Conservation (phyloP, 495 filamentous ascomycete genomes). For the Penicillium paradoxum region DNA sequence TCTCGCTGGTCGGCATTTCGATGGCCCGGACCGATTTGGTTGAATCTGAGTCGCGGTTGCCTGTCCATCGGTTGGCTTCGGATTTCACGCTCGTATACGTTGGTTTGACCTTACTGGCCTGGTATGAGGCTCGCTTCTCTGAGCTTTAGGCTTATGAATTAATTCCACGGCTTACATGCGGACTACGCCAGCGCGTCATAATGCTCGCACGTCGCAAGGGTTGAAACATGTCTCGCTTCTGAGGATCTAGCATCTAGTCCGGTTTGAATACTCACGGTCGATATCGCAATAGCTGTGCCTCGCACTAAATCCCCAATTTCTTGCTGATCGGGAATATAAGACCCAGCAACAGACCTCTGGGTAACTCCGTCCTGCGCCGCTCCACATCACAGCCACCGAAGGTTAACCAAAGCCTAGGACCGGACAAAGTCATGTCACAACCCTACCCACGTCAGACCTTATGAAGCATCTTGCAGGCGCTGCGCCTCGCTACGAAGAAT, state of each 20-base stretch:
- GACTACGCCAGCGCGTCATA: background rate
- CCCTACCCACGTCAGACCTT: background rate
- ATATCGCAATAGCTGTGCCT: background rate
- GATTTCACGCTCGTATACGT: too few relatives aligned
- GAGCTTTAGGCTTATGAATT: too few relatives aligned
- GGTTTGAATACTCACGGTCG: background rate
- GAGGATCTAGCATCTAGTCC: background rate
- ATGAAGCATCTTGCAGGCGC: slow-evolving; percentile 9
- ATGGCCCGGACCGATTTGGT: background rate
- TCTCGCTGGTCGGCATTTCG: background rate
- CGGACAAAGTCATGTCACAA: background rate
- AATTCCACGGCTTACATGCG: too few relatives aligned
- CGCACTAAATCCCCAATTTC: background rate
- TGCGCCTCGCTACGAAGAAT: slow-evolving; percentile 34
- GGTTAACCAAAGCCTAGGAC: background rate
- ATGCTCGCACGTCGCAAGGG: too few relatives aligned
- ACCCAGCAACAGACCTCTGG: background rate
- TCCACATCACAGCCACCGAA: background rate
- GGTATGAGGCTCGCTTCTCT: too few relatives aligned
- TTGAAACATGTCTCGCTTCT: background rate
- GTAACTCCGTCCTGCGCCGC: background rate
- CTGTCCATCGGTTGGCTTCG: too few relatives aligned
- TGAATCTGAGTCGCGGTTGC: too few relatives aligned
- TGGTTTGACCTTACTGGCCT: too few relatives aligned
- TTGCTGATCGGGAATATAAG: slow-evolving; percentile 6